phyloP scores from a whole-genome alignment of 768 basidiomycete species.

The Russula emetica region DNA sequence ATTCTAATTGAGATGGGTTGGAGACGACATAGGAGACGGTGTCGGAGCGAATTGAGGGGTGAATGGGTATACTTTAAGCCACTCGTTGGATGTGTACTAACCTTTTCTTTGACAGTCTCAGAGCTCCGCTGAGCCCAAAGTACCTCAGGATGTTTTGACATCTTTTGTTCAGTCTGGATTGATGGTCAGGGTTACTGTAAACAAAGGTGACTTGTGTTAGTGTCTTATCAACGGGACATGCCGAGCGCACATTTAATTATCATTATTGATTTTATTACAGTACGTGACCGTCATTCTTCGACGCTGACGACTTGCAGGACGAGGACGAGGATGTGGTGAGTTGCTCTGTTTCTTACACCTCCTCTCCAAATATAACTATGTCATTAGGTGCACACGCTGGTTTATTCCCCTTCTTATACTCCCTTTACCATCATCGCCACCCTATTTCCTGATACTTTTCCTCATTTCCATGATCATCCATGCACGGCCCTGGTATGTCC shows the following conservation, averaged over 20 bases:
- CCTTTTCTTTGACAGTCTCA: slow-evolving; percentile 59
- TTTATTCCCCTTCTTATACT: slow-evolving; percentile 72
- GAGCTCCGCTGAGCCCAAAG: slow-evolving; percentile 95
- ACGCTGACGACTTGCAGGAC: not conserved
- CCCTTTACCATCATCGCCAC: slow-evolving; percentile 74
- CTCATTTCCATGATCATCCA: slow-evolving; percentile 73
- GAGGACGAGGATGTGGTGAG: slow-evolving; percentile 50
- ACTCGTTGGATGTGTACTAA: slow-evolving; percentile 32
- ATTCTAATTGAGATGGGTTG: slow-evolving; percentile 54
- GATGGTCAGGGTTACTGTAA: too few relatives aligned
- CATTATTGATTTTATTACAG: not conserved
- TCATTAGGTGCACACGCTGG: slow-evolving; percentile 77
- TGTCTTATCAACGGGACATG: slow-evolving; percentile 11
- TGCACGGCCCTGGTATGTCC: slow-evolving; percentile 74
- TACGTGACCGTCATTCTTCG: not conserved
- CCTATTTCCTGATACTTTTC: slow-evolving; percentile 75
- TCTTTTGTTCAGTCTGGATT: slow-evolving; percentile 10
- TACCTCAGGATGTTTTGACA: slow-evolving; percentile 70
- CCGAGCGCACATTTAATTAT: slow-evolving; percentile 9
- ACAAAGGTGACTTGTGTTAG: not conserved
- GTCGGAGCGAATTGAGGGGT: not conserved
- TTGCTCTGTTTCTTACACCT: slow-evolving; percentile 23
- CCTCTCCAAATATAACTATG: not conserved
- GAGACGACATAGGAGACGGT: not conserved
- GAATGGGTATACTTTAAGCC: slow-evolving; percentile 12